phyloP scores from a whole-genome alignment of 1,284 basidiomycete species.

The Athelia sp. region DNA sequence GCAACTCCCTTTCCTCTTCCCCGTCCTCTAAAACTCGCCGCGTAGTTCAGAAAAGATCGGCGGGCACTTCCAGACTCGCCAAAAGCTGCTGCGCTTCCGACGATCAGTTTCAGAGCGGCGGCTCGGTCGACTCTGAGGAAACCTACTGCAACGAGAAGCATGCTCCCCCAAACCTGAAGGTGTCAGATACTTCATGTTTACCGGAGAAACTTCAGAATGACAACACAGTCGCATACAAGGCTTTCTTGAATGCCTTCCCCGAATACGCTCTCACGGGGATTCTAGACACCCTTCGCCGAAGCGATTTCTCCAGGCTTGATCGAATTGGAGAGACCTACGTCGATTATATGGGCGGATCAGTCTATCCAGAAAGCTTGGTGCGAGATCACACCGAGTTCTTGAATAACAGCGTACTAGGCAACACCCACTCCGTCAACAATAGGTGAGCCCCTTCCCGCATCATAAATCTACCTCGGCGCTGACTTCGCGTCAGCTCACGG shows the following conservation, averaged over 20 bases:
- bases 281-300: slow-evolving; percentile 63
- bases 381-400: slow-evolving; percentile 65
- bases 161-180: slow-evolving; percentile 9
- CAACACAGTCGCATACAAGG: slow-evolving; percentile 27
- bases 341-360: slow-evolving; percentile 77
- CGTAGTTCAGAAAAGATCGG: slow-evolving; percentile 13
- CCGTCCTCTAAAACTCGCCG: slow-evolving; percentile 11
- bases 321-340: slow-evolving; percentile 65
- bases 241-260: slow-evolving; percentile 37
- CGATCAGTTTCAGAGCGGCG: slow-evolving; percentile 22
- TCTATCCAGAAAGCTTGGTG: slow-evolving; percentile 74
- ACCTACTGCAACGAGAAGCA: slow-evolving; percentile 27
- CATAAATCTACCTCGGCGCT: slow-evolving; percentile 3
- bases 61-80: slow-evolving; percentile 28
- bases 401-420: slow-evolving; percentile 62
- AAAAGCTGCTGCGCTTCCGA: slow-evolving; percentile 31
- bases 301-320: slow-evolving; percentile 64
- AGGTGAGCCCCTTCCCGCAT: slow-evolving; percentile 36
- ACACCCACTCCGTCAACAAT: slow-evolving; percentile 77
- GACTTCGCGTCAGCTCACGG: slow-evolving; percentile 46
- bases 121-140: slow-evolving; percentile 24
- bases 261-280: slow-evolving; percentile 61
- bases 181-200: slow-evolving; percentile 6
- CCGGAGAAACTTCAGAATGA: slow-evolving; percentile 19
- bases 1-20: slow-evolving; percentile 34